phyloP scores from a whole-genome alignment of 352 stramenopile genomes.

The Phytopythium kandeliae region DNA sequence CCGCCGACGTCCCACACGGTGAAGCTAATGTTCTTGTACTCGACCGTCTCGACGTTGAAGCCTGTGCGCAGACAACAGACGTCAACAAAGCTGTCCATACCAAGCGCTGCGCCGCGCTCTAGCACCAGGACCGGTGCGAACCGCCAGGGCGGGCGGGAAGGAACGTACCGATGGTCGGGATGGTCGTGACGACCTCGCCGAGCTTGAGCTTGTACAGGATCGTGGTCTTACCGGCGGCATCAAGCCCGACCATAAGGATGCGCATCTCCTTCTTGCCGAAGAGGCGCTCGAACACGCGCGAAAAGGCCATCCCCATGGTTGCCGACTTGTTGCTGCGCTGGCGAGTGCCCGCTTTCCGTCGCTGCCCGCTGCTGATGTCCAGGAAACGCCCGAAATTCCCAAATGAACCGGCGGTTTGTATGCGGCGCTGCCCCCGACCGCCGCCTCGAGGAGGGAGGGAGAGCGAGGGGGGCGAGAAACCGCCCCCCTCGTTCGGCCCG shows the following conservation, averaged over 20 bases:
- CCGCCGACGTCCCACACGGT: conserved; percentile 99
- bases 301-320: conserved; percentile 97
- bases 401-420: conserved; percentile 34
- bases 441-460: neutral
- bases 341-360: too few species aligned
- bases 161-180: conserved; percentile 99
- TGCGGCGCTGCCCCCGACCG: conserved; percentile 3
- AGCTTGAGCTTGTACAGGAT: conserved; percentile 94
- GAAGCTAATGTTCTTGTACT: conserved; percentile 95
- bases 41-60: conserved; percentile 94
- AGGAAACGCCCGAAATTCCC: conserved; percentile 33
- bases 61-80: too few species aligned
- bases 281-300: conserved; percentile 95
- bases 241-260: conserved; percentile 99
- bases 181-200: conserved; percentile 97
- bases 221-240: conserved; percentile 99
- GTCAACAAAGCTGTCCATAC: too few species aligned
- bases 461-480: too few species aligned
- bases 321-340: too few species aligned
- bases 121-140: too few species aligned
- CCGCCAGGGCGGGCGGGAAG: too few species aligned
- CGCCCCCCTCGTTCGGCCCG: too few species aligned
- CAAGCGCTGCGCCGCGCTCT: too few species aligned
- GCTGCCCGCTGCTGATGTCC: conserved; percentile 14
- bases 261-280: conserved; percentile 99